These are phyloP conservation scores for Daldinia eschscholtzii DNA, from an alignment of 2,329 filamentous ascomycete species.

Conservation along the genomic window DNA sequence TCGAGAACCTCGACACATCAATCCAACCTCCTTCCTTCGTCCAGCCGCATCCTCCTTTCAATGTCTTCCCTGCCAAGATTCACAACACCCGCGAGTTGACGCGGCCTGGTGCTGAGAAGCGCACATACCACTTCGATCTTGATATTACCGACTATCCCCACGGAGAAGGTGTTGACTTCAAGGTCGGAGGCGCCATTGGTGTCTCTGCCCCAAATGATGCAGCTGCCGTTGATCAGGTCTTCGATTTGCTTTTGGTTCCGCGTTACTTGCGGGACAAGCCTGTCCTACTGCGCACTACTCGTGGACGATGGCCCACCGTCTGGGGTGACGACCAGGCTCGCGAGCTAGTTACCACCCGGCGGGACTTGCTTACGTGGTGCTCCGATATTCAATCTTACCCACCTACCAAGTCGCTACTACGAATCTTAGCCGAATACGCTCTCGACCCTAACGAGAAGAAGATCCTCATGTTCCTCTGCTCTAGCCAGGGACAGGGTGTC, in stretches of 20 bases:
- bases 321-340: constrained; percentile 93
- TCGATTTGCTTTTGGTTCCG: constrained; percentile 85
- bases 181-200: constrained; percentile 95
- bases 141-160: constrained; percentile 95
- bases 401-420: constrained; percentile 87
- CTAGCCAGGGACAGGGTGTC: constrained; percentile 88
- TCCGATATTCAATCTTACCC: constrained; percentile 93
- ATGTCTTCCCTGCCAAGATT: constrained; percentile 91
- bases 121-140: constrained; percentile 96
- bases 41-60: constrained; percentile 92
- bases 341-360: constrained; percentile 87
- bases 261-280: constrained; percentile 87
- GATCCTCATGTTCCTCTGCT: constrained; percentile 86
- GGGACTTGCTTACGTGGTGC: constrained; percentile 96
- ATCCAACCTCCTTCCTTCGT: constrained; percentile 89
- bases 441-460: constrained; percentile 86
- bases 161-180: constrained; percentile 89
- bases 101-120: constrained; percentile 89
- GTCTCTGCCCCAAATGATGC: constrained; percentile 89
- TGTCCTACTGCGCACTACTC: constrained; percentile 80
- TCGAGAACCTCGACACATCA: constrained; percentile 66
- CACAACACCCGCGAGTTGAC: constrained; percentile 89
- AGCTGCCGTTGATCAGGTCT: constrained; percentile 81
- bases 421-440: constrained; percentile 87
- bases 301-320: constrained; percentile 94